phyloP scores from a whole-genome alignment of 1,284 basidiomycete genomes.

The Ustilago lituana region DNA sequence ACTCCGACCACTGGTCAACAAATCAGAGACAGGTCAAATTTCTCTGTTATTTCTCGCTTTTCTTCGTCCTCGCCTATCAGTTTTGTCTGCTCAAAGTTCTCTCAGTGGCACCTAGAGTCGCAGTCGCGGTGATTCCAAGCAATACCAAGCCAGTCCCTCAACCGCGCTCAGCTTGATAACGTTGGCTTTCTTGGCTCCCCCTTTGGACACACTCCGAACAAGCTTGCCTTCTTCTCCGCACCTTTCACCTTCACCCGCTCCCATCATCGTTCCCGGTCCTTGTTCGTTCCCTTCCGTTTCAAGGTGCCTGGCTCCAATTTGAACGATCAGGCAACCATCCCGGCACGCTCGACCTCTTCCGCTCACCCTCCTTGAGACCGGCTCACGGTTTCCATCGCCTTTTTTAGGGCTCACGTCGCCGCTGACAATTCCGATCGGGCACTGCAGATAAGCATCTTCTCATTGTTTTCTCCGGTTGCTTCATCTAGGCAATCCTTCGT shows the following conservation, averaged over 20 bases:
- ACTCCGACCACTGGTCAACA: too few species aligned
- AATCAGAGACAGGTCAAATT: constrained; percentile 11
- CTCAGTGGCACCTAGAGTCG: too few species aligned
- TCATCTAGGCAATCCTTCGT: constrained; percentile 6
- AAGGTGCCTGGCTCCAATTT: too few species aligned
- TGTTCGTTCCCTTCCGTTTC: too few species aligned
- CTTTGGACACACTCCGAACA: not conserved
- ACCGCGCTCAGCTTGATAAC: not conserved
- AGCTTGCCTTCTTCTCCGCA: not conserved
- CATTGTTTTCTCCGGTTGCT: not conserved
- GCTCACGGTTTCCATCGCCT: not conserved
- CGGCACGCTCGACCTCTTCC: not conserved
- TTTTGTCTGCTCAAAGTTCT: not conserved
- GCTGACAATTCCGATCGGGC: not conserved
- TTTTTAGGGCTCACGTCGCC: not conserved
- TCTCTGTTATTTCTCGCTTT: constrained; percentile 5
- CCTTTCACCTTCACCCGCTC: constrained; percentile 1
- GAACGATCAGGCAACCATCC: too few species aligned
- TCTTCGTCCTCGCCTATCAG: not conserved
- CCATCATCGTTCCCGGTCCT: not conserved
- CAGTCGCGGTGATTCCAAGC: constrained; percentile 1
- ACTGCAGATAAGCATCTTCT: too few species aligned
- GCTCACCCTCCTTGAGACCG: too few species aligned
- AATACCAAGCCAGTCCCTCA: not conserved
- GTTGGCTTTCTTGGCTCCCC: too few species aligned